Evolutionary conservation across 352 stramenopile species (phyloP), one percentile per base, ranked within the genome.

Genomic region (Pythium diclinum): DNA sequence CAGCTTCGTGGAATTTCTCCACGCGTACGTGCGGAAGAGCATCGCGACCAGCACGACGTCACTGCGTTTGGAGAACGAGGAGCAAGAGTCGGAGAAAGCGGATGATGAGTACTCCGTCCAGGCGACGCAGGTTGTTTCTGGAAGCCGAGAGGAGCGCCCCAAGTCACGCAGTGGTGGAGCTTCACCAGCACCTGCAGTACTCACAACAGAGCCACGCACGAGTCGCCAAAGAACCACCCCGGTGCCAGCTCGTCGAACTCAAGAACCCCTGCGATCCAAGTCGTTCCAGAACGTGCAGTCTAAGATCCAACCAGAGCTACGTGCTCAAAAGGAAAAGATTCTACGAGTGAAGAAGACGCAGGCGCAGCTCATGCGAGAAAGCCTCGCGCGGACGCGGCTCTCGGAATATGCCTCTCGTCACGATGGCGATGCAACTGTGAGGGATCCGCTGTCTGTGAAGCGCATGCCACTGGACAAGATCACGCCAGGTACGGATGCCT

Each of bases 281-380:
- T 70, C 72, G 2, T 63, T 85, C 17, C 69, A 78, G 55, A 58
- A 79, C 34, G 74, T 90, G 1, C 58, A 70, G 32, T 91, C 81
- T 10, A 91, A 87, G 68, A 77, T 92, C 61, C 81, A 89, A 47
- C 75, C 78, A 3, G 78, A 88, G 14, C 53, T 91, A n/a, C 59
- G 81, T 28, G 72, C 73, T 2, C 66, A 69, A 2, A 78, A 77
- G 5, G 73, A 88, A 9, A 90, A 87, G 34, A 38, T 91, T 3
- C 65, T 91, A 34, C 85, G 85, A 13, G 77, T 92, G 34, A 87
- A 89, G 57, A 94, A 91, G 60, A 92, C 73, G 1, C 83, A 91
- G 59, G 81, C 82, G 28, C 85, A 92, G 51, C 64, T 85, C 28
- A 87, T 92, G 75, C 81, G 85, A 40, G 85, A 94, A 56, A 74